These are phyloP conservation scores for Pythium sp. DNA, from an alignment of 352 stramenopile species.

Conservation along the genomic window DNA sequence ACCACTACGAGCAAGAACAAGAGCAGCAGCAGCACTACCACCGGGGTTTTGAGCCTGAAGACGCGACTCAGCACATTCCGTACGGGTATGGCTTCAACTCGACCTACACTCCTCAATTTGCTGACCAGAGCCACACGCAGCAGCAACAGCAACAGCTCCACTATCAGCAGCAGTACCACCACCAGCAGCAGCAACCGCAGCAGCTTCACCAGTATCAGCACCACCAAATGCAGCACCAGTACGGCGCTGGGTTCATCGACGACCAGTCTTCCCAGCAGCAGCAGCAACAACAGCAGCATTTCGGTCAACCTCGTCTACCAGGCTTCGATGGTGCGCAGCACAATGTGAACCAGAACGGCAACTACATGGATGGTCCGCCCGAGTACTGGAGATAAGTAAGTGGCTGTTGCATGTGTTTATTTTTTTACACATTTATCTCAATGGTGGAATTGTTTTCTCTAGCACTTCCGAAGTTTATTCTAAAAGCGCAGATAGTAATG, in stretches of 20 bases:
- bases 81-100: conserved; percentile 28
- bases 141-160: conserved; percentile 19
- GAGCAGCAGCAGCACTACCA: conserved; percentile 30
- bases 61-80: conserved; percentile 32
- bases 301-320: conserved; percentile 28
- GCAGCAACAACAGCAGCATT: conserved; percentile 15
- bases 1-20: conserved; percentile 26
- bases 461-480: not conserved
- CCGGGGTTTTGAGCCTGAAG: conserved; percentile 65
- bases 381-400: conserved; percentile 55
- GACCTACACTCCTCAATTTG: conserved; percentile 25
- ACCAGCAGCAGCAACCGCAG: conserved; percentile 14
- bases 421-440: too few relatives aligned
- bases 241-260: conserved; percentile 22
- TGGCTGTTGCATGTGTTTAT: not conserved
- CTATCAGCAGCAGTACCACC: conserved; percentile 5
- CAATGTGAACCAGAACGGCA: conserved; percentile 27
- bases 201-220: conserved; percentile 8
- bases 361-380: conserved; percentile 41
- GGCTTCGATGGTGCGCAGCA: conserved; percentile 29
- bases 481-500: conserved; percentile 74
- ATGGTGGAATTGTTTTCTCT: not conserved
- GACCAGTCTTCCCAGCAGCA: conserved; percentile 21
- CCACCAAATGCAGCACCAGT: conserved; percentile 33
- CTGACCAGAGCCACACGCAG: conserved; percentile 19